Conservation (phyloP, 169 alveolate genomes). For the Plasmodium adleri region DNA sequence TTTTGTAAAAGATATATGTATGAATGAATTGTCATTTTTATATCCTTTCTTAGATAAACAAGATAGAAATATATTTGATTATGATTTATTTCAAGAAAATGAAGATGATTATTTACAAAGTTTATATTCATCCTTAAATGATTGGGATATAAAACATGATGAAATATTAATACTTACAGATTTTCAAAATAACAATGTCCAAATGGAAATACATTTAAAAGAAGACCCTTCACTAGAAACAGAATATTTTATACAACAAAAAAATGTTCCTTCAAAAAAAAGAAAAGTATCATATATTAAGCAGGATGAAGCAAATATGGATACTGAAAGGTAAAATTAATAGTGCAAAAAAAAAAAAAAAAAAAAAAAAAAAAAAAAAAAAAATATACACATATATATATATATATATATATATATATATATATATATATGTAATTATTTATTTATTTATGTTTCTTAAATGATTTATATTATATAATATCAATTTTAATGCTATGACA, state of each 20-base stretch:
- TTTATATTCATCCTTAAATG: slow-evolving; percentile 21
- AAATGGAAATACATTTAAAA: slow-evolving; percentile 57
- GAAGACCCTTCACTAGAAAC: slow-evolving; percentile 39
- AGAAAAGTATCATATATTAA: slow-evolving; percentile 13
- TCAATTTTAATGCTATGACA: too few species aligned
- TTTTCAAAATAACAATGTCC: slow-evolving; percentile 61
- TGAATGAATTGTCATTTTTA: slow-evolving; percentile 47
- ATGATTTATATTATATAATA: too few species aligned
- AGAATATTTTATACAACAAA: slow-evolving; percentile 25
- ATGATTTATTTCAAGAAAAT: slow-evolving; percentile 56
- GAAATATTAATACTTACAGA: slow-evolving; percentile 64
- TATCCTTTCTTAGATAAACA: slow-evolving; percentile 66
- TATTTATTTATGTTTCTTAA: not conserved
- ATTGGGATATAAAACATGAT: slow-evolving; percentile 63
- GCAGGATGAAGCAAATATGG: not conserved
- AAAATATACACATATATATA: not conserved
- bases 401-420: too few species aligned
- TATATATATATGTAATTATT: not conserved
- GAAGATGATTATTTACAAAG: slow-evolving; percentile 57
- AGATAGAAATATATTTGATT: slow-evolving; percentile 70
- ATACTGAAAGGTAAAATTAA: not conserved
- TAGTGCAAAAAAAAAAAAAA: not conserved
- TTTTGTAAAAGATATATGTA: slow-evolving; percentile 76
- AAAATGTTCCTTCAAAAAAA: slow-evolving; percentile 17
- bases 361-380: not conserved